Percentiles rank a stretch among this genome's conserved stretches.
phyloP scores from a whole-genome alignment of 2,329 filamentous ascomycete genomes.

The Colletotrichum sansevieriae region DNA sequence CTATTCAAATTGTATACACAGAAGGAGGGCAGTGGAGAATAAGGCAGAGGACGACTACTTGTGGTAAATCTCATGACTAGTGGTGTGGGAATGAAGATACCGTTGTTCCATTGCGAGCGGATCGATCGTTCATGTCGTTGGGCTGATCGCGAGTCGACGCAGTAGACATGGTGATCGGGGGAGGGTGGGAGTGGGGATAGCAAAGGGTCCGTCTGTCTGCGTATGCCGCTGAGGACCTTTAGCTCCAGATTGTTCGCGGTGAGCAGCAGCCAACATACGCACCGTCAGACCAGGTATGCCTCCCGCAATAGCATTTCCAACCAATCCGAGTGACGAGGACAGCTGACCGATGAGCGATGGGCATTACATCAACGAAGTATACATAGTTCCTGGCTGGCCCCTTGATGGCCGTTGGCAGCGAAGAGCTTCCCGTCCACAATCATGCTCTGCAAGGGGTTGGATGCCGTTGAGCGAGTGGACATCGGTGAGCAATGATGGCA shows the following conservation, averaged over 20 bases:
- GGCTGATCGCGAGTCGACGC: constrained; percentile 38
- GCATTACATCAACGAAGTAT: constrained; percentile 22
- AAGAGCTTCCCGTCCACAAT: neutral
- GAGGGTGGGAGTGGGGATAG: constrained; percentile 24
- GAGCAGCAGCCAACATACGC: neutral
- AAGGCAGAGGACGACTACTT: constrained; percentile 26
- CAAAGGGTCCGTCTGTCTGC: neutral
- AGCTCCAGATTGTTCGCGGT: constrained; percentile 11
- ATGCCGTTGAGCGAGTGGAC: constrained; percentile 2
- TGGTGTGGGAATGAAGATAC: constrained; percentile 25
- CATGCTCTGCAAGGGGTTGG: neutral
- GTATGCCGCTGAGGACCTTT: neutral
- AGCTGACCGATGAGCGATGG: constrained; percentile 9
- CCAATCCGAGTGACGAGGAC: constrained; percentile 15
- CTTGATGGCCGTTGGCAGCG: constrained; percentile 15
- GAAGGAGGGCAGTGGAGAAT: no score
- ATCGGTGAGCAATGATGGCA: constrained; percentile 20
- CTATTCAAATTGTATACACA: no score
- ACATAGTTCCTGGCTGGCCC: constrained; percentile 2
- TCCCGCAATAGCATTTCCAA: neutral
- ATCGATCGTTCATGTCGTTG: constrained; percentile 35
- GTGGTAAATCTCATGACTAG: constrained; percentile 10
- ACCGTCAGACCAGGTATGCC: neutral
- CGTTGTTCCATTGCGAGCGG: constrained; percentile 24
- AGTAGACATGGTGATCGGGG: constrained; percentile 39